A percentile compares a stretch with the other conserved stretches of the same genome.
These are phyloP conservation scores for Aeschynomene evenia DNA, from an alignment of 306 rosid genomes.

Conservation along the genomic window DNA sequence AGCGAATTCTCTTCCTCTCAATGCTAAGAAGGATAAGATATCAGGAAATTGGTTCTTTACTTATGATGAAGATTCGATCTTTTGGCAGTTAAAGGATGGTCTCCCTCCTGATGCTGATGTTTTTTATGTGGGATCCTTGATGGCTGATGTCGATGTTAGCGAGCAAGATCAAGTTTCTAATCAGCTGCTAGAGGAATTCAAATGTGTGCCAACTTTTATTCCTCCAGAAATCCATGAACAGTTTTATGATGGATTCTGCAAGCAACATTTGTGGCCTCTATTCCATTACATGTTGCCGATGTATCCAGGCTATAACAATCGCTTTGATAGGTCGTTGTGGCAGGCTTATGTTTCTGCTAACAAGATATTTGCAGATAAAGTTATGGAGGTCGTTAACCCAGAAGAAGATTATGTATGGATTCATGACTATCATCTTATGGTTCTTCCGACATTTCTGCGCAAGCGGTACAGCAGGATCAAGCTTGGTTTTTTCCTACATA, in stretches of 20 bases:
- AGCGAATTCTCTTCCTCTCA: slow-evolving; percentile 70
- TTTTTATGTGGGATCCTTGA: slow-evolving; percentile 66
- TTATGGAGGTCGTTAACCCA: slow-evolving; percentile 72
- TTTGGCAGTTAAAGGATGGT: slow-evolving; percentile 63
- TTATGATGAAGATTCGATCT: slow-evolving; percentile 70
- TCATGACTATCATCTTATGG: slow-evolving; percentile 96
- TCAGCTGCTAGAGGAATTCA: slow-evolving; percentile 72
- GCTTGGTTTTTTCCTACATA: slow-evolving; percentile 86
- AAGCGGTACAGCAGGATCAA: slow-evolving; percentile 54
- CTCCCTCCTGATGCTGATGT: slow-evolving; percentile 55
- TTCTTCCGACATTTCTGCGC: slow-evolving; percentile 84
- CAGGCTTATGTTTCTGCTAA: slow-evolving; percentile 87
- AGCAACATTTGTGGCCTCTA: slow-evolving; percentile 79
- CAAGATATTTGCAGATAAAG: slow-evolving; percentile 73
- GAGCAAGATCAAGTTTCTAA: slow-evolving; percentile 73
- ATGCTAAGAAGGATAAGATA: slow-evolving; percentile 53
- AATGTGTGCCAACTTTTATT: slow-evolving; percentile 76
- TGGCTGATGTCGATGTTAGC: slow-evolving; percentile 52
- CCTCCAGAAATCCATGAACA: slow-evolving; percentile 54
- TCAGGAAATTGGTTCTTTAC: slow-evolving; percentile 71
- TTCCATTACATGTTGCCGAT: slow-evolving; percentile 87
- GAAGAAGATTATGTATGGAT: slow-evolving; percentile 83
- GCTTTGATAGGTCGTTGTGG: slow-evolving; percentile 76
- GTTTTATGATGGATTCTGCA: slow-evolving; percentile 84
- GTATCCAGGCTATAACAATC: slow-evolving; percentile 58